phyloP scores from a whole-genome alignment of 2,329 filamentous ascomycete genomes.

The Aspergillus sp. region DNA sequence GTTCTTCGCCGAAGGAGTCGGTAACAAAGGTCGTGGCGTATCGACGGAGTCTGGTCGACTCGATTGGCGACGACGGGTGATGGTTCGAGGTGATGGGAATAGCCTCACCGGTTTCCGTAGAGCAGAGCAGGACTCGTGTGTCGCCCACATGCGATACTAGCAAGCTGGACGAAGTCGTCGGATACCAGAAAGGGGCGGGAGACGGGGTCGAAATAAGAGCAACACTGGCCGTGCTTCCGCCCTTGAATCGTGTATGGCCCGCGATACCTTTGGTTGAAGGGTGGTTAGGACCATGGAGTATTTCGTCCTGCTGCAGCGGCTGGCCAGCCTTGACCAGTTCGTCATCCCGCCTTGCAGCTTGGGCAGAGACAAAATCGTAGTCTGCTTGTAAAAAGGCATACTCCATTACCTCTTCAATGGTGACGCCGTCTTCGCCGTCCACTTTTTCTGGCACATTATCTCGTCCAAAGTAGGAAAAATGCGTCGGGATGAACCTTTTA shows the following conservation, averaged over 20 bases:
- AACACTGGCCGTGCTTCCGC: constrained; percentile 84
- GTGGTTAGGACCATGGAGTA: constrained; percentile 58
- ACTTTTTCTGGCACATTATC: constrained; percentile 18
- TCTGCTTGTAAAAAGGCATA: constrained; percentile 93
- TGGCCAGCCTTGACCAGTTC: constrained; percentile 63
- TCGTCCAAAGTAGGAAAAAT: constrained; percentile 51
- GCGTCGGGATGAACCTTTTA: constrained; percentile 72
- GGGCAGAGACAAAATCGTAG: constrained; percentile 84
- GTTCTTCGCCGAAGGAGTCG: constrained; percentile 95
- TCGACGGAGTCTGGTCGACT: constrained; percentile 72
- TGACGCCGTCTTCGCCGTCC: constrained; percentile 26
- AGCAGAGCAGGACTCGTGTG: constrained; percentile 81
- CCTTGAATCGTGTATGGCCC: constrained; percentile 71
- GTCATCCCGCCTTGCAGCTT: constrained; percentile 70
- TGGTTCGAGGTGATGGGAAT: constrained; percentile 82
- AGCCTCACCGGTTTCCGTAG: constrained; percentile 71
- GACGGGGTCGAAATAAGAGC: constrained; percentile 88
- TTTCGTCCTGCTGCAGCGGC: constrained; percentile 76
- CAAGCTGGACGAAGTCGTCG: constrained; percentile 71
- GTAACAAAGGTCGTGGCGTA: constrained; percentile 84
- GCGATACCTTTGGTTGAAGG: constrained; percentile 51
- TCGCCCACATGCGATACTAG: constrained; percentile 89
- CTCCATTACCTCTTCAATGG: constrained; percentile 55
- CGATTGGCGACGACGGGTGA: constrained; percentile 78
- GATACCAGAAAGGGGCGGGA: constrained; percentile 90